phyloP scores from a whole-genome alignment of 2,329 filamentous ascomycete genomes.

The Microdochium trichocladiopsis region DNA sequence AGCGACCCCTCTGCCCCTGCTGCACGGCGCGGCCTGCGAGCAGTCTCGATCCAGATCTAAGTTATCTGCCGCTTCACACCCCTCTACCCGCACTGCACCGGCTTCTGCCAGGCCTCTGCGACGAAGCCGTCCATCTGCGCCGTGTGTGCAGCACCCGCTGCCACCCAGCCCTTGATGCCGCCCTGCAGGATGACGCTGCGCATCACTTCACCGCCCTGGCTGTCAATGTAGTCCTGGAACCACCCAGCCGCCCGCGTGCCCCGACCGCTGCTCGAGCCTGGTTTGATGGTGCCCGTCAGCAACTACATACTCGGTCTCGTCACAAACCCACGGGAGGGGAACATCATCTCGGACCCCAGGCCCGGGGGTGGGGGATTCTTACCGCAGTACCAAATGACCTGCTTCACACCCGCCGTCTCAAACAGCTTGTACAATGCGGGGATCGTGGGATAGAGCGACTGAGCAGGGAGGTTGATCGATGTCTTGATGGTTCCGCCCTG shows the following conservation, averaged over 20 bases:
- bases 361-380: conserved; percentile 13
- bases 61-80: not conserved
- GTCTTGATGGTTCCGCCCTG: conserved; percentile 49
- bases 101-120: conserved; percentile 19
- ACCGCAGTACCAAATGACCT: conserved; percentile 43
- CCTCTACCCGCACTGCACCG: not conserved
- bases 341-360: too few relatives aligned
- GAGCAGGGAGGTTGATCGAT: conserved; percentile 44
- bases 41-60: not conserved
- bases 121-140: conserved; percentile 40
- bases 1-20: too few relatives aligned
- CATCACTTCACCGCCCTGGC: conserved; percentile 30
- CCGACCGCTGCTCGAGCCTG: conserved; percentile 47
- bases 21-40: too few relatives aligned
- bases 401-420: conserved; percentile 28
- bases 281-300: not conserved
- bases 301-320: too few relatives aligned
- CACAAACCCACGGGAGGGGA: too few relatives aligned
- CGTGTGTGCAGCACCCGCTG: conserved; percentile 36
- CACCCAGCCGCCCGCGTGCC: conserved; percentile 47
- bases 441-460: conserved; percentile 34
- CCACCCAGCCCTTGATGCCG: conserved; percentile 48
- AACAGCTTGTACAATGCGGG: conserved; percentile 33
- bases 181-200: conserved; percentile 41
- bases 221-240: conserved; percentile 44